Evolutionary conservation across 2,329 filamentous ascomycete species (phyloP), one percentile per base, ranked within the genome.

Genomic region (Mollisiaceae sp.): DNA sequence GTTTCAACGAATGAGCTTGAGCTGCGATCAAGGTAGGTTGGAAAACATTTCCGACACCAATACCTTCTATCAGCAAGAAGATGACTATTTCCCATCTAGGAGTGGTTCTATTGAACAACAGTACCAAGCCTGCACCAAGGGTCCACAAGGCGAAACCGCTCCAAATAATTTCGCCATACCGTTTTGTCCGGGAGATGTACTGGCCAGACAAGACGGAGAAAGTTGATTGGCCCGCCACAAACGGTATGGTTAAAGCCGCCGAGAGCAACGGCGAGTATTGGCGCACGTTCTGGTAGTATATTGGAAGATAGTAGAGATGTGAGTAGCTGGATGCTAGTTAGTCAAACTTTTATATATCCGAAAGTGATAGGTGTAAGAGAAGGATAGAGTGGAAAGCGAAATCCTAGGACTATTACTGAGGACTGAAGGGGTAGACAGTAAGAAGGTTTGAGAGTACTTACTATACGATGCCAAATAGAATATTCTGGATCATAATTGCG

Each of bases 111-210:
- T 79, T 76, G 70, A 85, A 87, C 0, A 85, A 70, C 5, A 86
- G 77, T 20, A 82, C 80, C 2, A 89, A 75, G 0, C 86, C 84
- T 2, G 81, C 77, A 2, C 85, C 86, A 57, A 86, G 67, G 0
- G 82, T 84, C 80, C 64, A 77, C 15, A 76, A 43, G 1, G 59
- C 60, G 27, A 69, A 75, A 2, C 74, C 75, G 5, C 39, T 60
- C 75, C 84, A 86, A 47, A 89, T 84, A 1, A 89, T 79, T 67
- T 86, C 85, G 4, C 83, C 84, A 70, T 89, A 90, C 0, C 86
- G 81, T 65, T 85, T 84, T 9, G 72, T 74, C 4, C 82, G 79
- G 2, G 86, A 85, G 41, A 89, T 86, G 50, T 54, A 54, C 6
- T 54, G 27, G 5, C 50, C 50, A 0, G 83, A 83, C 0, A 79